phyloP scores from a whole-genome alignment of 2,329 filamentous ascomycete species.

The Graphilbum ipis-grandicollis region DNA sequence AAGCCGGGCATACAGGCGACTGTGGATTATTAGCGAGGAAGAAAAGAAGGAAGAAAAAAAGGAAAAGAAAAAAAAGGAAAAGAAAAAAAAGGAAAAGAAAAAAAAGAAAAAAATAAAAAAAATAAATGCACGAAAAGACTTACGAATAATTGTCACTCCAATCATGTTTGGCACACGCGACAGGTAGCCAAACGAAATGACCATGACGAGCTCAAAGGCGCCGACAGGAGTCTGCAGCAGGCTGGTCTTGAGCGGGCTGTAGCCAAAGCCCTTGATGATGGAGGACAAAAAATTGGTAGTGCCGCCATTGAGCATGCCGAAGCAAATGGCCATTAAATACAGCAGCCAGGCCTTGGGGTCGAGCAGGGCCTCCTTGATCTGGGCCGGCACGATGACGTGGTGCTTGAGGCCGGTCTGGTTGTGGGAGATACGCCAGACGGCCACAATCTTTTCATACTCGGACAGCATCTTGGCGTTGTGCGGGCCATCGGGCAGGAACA shows the following conservation, averaged over 20 bases:
- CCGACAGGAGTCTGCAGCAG: constrained; percentile 24
- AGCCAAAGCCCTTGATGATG: constrained; percentile 18
- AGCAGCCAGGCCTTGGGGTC: constrained; percentile 15
- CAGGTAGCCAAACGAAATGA: constrained; percentile 21
- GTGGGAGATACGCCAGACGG: constrained; percentile 19
- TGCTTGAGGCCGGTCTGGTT: constrained; percentile 25
- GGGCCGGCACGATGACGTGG: constrained; percentile 16
- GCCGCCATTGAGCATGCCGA: constrained; percentile 20
- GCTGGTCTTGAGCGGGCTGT: constrained; percentile 18
- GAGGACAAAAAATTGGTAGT: constrained; percentile 28
- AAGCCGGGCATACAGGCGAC: constrained; percentile 13
- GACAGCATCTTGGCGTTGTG: constrained; percentile 17
- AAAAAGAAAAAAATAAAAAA: no score
- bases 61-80: no score
- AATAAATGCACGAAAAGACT: background rate
- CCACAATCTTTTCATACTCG: constrained; percentile 19
- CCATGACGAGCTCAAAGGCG: constrained; percentile 13
- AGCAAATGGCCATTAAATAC: constrained; percentile 13
- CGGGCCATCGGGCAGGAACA: constrained; percentile 19
- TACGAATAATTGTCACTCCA: constrained; percentile 8
- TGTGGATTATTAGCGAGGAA: background rate
- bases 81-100: no score
- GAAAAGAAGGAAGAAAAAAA: background rate
- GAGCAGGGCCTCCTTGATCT: constrained; percentile 14
- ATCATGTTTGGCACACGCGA: constrained; percentile 24